A percentile compares a stretch with the other conserved stretches of the same genome.
These are phyloP conservation scores for Patellifolia procumbens DNA, from an alignment of 179 eudicot species.

Conservation along the genomic window DNA sequence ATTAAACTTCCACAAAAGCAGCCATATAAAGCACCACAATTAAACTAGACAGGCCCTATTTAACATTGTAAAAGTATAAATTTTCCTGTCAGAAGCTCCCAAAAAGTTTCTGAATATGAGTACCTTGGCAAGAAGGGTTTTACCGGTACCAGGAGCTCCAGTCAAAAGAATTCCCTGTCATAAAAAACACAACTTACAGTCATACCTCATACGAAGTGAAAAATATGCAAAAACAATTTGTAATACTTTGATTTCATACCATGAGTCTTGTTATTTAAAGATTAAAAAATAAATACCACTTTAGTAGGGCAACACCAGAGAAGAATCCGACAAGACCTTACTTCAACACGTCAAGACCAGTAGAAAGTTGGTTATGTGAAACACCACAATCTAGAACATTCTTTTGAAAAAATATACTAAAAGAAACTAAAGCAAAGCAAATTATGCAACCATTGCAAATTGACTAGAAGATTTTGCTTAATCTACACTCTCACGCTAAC, in stretches of 20 bases:
- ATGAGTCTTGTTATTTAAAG: not conserved
- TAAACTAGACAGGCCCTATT: not conserved
- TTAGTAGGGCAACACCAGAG: no score
- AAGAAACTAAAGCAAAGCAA: not conserved
- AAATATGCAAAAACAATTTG: not conserved
- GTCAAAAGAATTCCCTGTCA: conserved; percentile 97
- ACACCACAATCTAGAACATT: not conserved
- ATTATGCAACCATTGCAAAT: not conserved
- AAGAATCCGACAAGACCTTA: not conserved
- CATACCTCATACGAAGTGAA: not conserved
- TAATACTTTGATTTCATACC: not conserved
- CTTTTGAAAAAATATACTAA: not conserved
- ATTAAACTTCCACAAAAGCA: not conserved
- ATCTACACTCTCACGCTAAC: not conserved
- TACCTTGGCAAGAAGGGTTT: conserved; percentile 98
- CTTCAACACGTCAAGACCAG: not conserved
- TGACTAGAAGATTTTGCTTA: not conserved
- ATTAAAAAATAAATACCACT: no score
- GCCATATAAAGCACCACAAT: not conserved
- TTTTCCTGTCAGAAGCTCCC: not conserved
- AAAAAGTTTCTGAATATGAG: not conserved
- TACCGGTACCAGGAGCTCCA: conserved; percentile 99
- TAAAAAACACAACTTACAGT: conserved; percentile 12
- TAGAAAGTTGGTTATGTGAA: not conserved
- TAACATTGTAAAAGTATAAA: not conserved